Conservation (phyloP, 176 grass and related monocot species). For the Sorghum bicolor region DNA sequence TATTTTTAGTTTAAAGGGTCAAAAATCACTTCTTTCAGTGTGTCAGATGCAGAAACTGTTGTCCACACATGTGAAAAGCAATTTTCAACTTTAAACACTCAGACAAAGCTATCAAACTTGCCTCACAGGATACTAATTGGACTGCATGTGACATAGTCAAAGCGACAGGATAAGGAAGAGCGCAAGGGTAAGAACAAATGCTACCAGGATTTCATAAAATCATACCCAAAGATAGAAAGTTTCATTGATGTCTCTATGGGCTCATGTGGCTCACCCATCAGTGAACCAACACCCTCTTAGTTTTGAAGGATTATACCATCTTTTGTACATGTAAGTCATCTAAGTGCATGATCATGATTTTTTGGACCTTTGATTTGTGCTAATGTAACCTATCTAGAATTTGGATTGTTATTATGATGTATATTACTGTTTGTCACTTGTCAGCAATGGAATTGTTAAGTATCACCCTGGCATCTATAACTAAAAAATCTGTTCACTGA, state of each 20-base stretch:
- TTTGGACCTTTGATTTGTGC: background rate
- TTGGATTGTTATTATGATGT: background rate
- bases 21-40: background rate
- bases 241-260: background rate
- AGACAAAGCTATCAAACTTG: background rate
- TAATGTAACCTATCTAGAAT: background rate
- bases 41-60: background rate
- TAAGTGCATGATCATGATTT: background rate
- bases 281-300: background rate
- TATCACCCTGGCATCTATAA: background rate
- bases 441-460: background rate
- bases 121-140: background rate
- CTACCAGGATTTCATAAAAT: conserved; percentile 5
- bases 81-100: background rate
- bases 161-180: background rate
- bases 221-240: background rate
- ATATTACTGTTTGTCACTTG: background rate
- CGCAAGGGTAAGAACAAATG: background rate
- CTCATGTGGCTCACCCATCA: background rate
- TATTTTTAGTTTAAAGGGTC: background rate
- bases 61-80: background rate
- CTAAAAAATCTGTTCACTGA: background rate
- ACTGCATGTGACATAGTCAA: background rate
- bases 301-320: background rate
- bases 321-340: background rate